phyloP scores from a whole-genome alignment of 1,284 basidiomycete genomes.

The Chiua sp. region DNA sequence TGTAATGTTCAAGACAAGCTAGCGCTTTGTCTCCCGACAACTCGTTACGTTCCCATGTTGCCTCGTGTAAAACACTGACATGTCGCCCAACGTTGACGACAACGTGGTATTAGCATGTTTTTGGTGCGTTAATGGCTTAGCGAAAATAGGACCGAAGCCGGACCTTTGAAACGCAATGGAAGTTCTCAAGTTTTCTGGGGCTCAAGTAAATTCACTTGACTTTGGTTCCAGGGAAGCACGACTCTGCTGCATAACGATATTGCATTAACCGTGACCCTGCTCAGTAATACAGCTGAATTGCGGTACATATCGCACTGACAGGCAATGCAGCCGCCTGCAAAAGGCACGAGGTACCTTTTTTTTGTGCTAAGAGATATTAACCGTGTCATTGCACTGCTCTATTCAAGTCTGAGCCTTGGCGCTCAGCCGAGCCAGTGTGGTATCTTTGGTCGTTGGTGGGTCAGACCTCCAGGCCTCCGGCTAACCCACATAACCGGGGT shows the following conservation, averaged over 20 bases:
- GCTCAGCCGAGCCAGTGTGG: constrained; percentile 11
- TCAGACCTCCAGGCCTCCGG: constrained; percentile 27
- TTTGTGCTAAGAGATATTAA: constrained; percentile 7
- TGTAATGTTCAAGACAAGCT: constrained; percentile 11
- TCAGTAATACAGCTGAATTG: constrained; percentile 5
- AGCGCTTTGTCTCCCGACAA: constrained; percentile 2
- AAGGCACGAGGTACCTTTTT: constrained; percentile 17
- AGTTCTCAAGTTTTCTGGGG: constrained; percentile 2
- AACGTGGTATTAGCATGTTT: constrained; percentile 28
- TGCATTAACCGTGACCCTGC: constrained; percentile 5
- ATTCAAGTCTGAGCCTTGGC: too few species aligned
- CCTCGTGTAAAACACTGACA: constrained; percentile 21
- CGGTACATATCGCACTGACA: constrained; percentile 15
- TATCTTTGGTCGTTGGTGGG: constrained; percentile 1
- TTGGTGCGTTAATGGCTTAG: constrained; percentile 19
- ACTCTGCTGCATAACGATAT: background rate
- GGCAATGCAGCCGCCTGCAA: constrained; percentile 26
- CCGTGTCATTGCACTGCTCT: constrained; percentile 30
- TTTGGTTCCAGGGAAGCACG: background rate
- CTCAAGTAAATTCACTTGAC: background rate
- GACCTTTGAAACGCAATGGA: constrained; percentile 9
- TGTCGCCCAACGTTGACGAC: background rate
- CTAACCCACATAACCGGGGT: constrained; percentile 11
- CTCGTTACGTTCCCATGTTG: constrained; percentile 22
- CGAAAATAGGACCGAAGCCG: constrained; percentile 18